Evolutionary conservation across 2,329 filamentous ascomycete species (phyloP).

Genomic region (Aquanectria penicillioides): DNA sequence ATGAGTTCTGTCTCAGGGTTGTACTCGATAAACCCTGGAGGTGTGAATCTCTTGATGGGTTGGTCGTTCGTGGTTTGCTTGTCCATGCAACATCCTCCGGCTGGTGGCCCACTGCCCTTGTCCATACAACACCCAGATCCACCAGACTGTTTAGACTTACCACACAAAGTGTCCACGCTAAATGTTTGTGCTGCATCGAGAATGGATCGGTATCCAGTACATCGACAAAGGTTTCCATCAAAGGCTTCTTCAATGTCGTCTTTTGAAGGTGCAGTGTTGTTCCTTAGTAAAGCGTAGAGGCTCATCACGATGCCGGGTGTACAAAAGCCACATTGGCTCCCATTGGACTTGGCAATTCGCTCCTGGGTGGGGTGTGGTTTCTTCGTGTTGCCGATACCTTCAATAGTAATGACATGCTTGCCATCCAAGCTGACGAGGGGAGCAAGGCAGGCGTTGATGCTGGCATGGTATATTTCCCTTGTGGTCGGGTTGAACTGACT

Average conservation of each 20-base stretch:
- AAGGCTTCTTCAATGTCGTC: slow-evolving; percentile 95
- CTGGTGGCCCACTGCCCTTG: slow-evolving; percentile 55
- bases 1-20: slow-evolving; percentile 94
- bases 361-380: slow-evolving; percentile 91
- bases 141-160: slow-evolving; percentile 55
- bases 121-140: slow-evolving; percentile 79
- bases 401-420: slow-evolving; percentile 97
- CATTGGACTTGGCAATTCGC: slow-evolving; percentile 88
- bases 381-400: slow-evolving; percentile 91
- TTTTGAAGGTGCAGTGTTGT: slow-evolving; percentile 80
- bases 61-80: slow-evolving; percentile 60
- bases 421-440: slow-evolving; percentile 93
- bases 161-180: slow-evolving; percentile 61
- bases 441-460: slow-evolving; percentile 94
- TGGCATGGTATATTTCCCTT: slow-evolving; percentile 93
- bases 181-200: slow-evolving; percentile 95
- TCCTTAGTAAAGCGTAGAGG: slow-evolving; percentile 89
- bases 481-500: slow-evolving; percentile 95
- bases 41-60: slow-evolving; percentile 76
- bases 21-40: slow-evolving; percentile 93
- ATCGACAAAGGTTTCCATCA: slow-evolving; percentile 94
- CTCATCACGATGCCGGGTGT: slow-evolving; percentile 99
- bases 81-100: slow-evolving; percentile 75
- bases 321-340: slow-evolving; percentile 94
- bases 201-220: slow-evolving; percentile 94